These are phyloP conservation scores for Exophiala spinifera DNA, from an alignment of 2,329 filamentous ascomycete species.

Conservation along the genomic window DNA sequence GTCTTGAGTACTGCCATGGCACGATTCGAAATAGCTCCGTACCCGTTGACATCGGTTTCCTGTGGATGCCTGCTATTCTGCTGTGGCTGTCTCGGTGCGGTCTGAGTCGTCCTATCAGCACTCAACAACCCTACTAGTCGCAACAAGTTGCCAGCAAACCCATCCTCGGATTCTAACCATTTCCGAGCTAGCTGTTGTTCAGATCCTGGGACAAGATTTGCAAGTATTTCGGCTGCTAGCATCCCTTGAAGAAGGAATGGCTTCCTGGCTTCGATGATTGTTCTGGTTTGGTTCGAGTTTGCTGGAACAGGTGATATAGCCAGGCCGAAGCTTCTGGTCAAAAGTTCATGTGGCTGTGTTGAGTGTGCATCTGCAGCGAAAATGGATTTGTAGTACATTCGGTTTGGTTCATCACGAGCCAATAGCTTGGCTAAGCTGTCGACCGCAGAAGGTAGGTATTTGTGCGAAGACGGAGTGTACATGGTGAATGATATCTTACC, in stretches of 20 bases:
- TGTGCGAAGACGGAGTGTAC: slow-evolving; percentile 77
- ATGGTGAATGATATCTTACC: slow-evolving; percentile 69
- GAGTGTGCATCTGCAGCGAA: slow-evolving; percentile 69
- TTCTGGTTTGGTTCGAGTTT: slow-evolving; percentile 50
- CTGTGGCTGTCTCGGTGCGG: slow-evolving; percentile 41
- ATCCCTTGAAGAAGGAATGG: slow-evolving; percentile 89
- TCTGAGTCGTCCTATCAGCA: slow-evolving; percentile 41
- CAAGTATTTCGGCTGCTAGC: slow-evolving; percentile 82
- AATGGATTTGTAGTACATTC: slow-evolving; percentile 76
- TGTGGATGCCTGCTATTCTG: slow-evolving; percentile 36
- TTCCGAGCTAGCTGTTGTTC: slow-evolving; percentile 69
- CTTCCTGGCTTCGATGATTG: slow-evolving; percentile 77
- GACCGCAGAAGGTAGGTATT: slow-evolving; percentile 83
- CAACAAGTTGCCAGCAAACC: slow-evolving; percentile 76
- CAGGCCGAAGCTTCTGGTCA: slow-evolving; percentile 83
- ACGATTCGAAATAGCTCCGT: slow-evolving; percentile 60
- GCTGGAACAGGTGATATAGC: slow-evolving; percentile 83
- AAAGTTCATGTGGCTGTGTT: slow-evolving; percentile 68
- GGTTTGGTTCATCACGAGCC: slow-evolving; percentile 88
- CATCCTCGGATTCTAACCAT: slow-evolving; percentile 82
- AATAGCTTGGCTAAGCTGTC: slow-evolving; percentile 89
- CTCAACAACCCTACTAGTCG: slow-evolving; percentile 71
- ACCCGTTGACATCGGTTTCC: slow-evolving; percentile 43
- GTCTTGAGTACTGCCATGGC: slow-evolving; percentile 66
- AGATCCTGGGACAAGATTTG: slow-evolving; percentile 67